Evolutionary conservation across 1,284 basidiomycete genomes (phyloP).

Genomic region (Caloboletus inedulis): DNA sequence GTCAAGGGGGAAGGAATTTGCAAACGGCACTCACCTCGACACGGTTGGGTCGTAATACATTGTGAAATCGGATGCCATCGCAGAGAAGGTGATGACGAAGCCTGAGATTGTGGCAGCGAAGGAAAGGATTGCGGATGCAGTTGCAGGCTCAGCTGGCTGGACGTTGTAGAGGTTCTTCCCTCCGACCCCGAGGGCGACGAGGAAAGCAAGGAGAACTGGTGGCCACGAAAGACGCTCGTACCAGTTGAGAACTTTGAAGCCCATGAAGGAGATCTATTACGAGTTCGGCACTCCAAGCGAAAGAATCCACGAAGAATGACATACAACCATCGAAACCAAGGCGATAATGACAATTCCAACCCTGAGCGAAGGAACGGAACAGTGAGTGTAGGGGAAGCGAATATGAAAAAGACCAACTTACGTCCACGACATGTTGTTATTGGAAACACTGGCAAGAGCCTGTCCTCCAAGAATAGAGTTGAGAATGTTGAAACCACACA

Average conservation of each 20-base stretch:
- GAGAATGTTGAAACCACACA: constrained; percentile 75
- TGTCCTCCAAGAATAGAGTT: constrained; percentile 80
- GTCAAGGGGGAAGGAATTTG: not conserved
- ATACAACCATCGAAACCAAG: constrained; percentile 69
- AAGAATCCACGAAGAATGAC: constrained; percentile 25
- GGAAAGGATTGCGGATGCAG: constrained; percentile 50
- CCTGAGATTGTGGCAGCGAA: constrained; percentile 73
- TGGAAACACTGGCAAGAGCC: constrained; percentile 68
- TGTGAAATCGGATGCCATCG: constrained; percentile 71
- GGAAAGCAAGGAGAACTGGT: constrained; percentile 73
- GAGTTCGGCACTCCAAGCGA: constrained; percentile 1
- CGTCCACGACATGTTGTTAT: constrained; percentile 65
- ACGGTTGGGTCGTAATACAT: constrained; percentile 59
- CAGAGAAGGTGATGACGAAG: constrained; percentile 67
- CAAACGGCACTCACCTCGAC: constrained; percentile 43
- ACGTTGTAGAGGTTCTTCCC: constrained; percentile 58
- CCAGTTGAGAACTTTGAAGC: constrained; percentile 72
- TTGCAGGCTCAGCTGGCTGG: constrained; percentile 46
- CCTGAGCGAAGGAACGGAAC: constrained; percentile 34
- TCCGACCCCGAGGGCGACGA: constrained; percentile 73
- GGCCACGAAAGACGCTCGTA: constrained; percentile 78
- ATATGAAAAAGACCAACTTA: constrained; percentile 32
- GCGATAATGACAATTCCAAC: constrained; percentile 90
- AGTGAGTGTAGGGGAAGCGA: constrained; percentile 6
- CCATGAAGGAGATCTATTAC: constrained; percentile 72